phyloP scores from a whole-genome alignment of 768 basidiomycete genomes.

The Macrolepiota fuliginosa region DNA sequence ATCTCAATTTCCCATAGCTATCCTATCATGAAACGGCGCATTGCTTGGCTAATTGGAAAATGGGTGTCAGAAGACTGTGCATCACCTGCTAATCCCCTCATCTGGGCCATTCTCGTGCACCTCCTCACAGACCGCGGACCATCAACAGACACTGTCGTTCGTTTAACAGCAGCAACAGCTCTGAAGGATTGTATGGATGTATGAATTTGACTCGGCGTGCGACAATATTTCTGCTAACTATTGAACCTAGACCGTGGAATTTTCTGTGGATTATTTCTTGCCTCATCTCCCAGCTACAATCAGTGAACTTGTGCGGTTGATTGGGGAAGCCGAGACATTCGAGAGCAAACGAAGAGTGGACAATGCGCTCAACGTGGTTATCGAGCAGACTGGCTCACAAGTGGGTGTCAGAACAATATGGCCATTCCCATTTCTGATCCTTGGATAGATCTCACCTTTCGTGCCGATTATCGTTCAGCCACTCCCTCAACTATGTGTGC shows the following conservation, averaged over 20 bases:
- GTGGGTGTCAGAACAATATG: slow-evolving; percentile 23
- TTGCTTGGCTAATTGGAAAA: slow-evolving; percentile 92
- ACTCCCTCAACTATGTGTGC: slow-evolving; percentile 71
- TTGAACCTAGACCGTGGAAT: slow-evolving; percentile 53
- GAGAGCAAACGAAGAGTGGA: slow-evolving; percentile 80
- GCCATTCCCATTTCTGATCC: neutral
- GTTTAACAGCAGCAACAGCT: slow-evolving; percentile 79
- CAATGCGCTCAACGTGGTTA: slow-evolving; percentile 63
- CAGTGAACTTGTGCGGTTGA: slow-evolving; percentile 63
- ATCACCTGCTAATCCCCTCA: slow-evolving; percentile 52
- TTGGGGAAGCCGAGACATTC: slow-evolving; percentile 69
- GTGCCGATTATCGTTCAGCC: slow-evolving; percentile 58
- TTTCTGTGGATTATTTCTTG: slow-evolving; percentile 60
- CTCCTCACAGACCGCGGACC: slow-evolving; percentile 67
- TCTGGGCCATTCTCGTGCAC: slow-evolving; percentile 83
- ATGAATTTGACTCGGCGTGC: slow-evolving; percentile 24
- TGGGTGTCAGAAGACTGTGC: slow-evolving; percentile 75
- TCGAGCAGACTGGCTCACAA: slow-evolving; percentile 49
- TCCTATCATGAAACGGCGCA: slow-evolving; percentile 89
- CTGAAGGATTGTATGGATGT: slow-evolving; percentile 85
- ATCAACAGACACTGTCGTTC: slow-evolving; percentile 81
- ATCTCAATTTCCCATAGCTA: slow-evolving; percentile 45
- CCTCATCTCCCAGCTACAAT: slow-evolving; percentile 65
- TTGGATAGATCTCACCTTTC: slow-evolving; percentile 57
- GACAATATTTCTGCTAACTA: slow-evolving; percentile 7